Evolutionary conservation across 352 stramenopile genomes (phyloP).

Genomic region (Phytophthora brassicae): DNA sequence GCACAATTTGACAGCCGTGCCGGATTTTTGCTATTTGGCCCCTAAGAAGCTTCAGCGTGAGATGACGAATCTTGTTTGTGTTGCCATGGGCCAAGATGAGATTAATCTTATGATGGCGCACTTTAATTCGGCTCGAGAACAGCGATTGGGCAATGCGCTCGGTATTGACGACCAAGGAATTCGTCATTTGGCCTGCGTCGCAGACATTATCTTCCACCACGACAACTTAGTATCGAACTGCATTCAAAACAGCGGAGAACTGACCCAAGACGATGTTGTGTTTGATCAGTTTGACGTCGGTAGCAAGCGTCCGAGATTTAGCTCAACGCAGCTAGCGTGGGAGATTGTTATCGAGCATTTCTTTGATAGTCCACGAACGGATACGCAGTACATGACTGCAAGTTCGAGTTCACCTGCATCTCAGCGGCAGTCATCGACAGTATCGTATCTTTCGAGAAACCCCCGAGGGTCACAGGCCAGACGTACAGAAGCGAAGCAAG

Average conservation of each 20-base stretch:
- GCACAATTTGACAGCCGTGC: slow-evolving; percentile 40
- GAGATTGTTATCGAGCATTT: slow-evolving; percentile 49
- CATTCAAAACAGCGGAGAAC: slow-evolving; percentile 11
- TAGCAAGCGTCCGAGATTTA: slow-evolving; percentile 31
- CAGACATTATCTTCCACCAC: slow-evolving; percentile 61
- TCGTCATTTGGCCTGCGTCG: slow-evolving; percentile 48
- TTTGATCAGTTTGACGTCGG: slow-evolving; percentile 24
- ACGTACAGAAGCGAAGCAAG: slow-evolving; percentile 31
- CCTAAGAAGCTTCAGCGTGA: slow-evolving; percentile 39
- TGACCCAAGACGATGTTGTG: slow-evolving; percentile 19
- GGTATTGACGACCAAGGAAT: slow-evolving; percentile 49
- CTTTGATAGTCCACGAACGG: slow-evolving; percentile 27
- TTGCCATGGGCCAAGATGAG: slow-evolving; percentile 49
- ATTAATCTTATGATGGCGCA: slow-evolving; percentile 46
- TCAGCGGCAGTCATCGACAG: slow-evolving; percentile 24
- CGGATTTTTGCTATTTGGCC: slow-evolving; percentile 37
- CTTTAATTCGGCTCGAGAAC: slow-evolving; percentile 35
- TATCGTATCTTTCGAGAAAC: slow-evolving; percentile 31
- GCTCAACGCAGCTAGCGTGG: slow-evolving; percentile 39
- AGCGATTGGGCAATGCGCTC: slow-evolving; percentile 24
- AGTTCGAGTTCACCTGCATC: slow-evolving; percentile 26
- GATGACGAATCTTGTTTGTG: slow-evolving; percentile 40
- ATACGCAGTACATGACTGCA: slow-evolving; percentile 25
- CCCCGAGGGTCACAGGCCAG: slow-evolving; percentile 17
- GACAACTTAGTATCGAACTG: slow-evolving; percentile 44